Conservation (phyloP, 345 rosid species). For the Ailanthus altissimus region DNA sequence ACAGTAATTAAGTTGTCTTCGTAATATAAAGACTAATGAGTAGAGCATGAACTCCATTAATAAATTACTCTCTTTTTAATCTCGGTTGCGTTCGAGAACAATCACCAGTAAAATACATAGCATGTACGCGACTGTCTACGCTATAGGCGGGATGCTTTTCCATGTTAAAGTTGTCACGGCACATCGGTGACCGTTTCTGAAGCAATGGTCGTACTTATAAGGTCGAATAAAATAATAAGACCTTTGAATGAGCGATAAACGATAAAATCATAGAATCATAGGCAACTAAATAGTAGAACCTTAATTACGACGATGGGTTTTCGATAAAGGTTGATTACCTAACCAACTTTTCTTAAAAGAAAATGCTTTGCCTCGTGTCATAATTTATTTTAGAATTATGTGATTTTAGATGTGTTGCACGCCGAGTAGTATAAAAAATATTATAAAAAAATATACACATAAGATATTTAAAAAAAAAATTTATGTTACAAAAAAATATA, state of each 20-base stretch:
- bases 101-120: background rate
- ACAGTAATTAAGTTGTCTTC: background rate
- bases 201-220: background rate
- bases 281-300: background rate
- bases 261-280: background rate
- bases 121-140: background rate
- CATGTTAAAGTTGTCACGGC: background rate
- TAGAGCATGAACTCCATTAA: background rate
- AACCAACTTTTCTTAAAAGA: no score
- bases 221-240: background rate
- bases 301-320: no score
- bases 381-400: no score
- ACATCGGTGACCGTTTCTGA: background rate
- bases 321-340: no score
- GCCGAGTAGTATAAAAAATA: no score
- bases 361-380: no score
- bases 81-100: background rate
- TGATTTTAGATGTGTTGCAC: no score
- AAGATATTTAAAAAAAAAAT: no score
- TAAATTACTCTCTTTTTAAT: background rate
- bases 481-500: no score
- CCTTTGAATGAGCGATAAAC: background rate
- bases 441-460: no score
- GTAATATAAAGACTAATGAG: background rate
- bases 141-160: background rate